These are phyloP conservation scores for Cutaneotrichosporon cutaneum DNA, from an alignment of 1,284 basidiomycete species.

Conservation along the genomic window DNA sequence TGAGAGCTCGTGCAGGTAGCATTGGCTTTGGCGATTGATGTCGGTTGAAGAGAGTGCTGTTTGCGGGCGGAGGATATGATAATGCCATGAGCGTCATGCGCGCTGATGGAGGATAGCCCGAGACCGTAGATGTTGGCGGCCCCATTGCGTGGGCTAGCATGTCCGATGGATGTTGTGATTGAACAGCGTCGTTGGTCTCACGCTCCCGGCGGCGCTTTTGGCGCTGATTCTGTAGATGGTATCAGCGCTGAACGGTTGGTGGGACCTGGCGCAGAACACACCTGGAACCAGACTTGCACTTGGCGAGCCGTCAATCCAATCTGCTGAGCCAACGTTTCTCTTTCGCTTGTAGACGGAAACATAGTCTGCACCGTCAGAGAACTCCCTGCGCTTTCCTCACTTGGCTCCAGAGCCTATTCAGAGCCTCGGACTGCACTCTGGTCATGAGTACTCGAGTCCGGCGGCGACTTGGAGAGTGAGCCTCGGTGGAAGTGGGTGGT, in stretches of 20 bases:
- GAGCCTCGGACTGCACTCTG: conserved; percentile 22
- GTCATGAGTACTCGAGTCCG: conserved; percentile 38
- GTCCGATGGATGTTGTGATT: neutral
- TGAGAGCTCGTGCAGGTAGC: neutral
- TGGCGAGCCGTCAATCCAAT: conserved; percentile 47
- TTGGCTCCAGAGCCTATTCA: conserved; percentile 26
- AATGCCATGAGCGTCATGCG: neutral
- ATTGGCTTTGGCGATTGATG: neutral
- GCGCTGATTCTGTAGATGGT: conserved; percentile 42
- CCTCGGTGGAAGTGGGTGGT: neutral
- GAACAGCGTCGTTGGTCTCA: conserved; percentile 16
- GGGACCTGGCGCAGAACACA: conserved; percentile 21
- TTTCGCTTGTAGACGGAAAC: conserved; percentile 40
- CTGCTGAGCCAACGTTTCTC: conserved; percentile 38
- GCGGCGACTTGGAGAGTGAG: conserved; percentile 14
- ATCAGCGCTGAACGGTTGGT: neutral
- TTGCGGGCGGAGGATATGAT: neutral
- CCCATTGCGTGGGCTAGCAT: neutral
- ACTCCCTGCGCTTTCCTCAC: conserved; percentile 16
- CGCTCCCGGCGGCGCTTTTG: conserved; percentile 42
- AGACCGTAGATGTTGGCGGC: neutral
- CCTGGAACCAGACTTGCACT: conserved; percentile 54
- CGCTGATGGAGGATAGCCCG: neutral
- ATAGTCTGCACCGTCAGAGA: conserved; percentile 34
- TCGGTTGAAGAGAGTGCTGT: neutral